Percentiles rank a stretch among this genome's conserved stretches.
Conservation (phyloP, 2,329 filamentous ascomycete species). For the Pseudogymnoascus sp. region DNA sequence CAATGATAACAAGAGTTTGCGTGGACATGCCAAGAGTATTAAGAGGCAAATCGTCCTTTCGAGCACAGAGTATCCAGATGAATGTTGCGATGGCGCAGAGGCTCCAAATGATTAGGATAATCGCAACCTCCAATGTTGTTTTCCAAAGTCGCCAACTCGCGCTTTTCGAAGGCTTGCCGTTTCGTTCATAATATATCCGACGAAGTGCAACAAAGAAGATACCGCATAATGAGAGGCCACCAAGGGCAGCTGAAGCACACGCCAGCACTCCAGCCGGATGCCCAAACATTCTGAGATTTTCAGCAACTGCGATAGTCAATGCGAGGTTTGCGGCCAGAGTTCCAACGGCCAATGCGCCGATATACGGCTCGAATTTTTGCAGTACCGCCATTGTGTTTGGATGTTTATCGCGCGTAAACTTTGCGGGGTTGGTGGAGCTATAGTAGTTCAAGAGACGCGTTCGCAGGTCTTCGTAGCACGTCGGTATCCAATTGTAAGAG, state of each 20-base stretch:
- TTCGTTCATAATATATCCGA: constrained; percentile 23
- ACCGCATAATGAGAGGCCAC: constrained; percentile 15
- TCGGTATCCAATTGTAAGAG: not conserved
- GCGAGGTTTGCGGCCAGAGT: constrained; percentile 23
- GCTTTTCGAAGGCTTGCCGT: constrained; percentile 21
- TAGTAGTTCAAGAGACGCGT: not conserved
- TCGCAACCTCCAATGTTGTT: constrained; percentile 23
- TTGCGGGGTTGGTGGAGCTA: not conserved
- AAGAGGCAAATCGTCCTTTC: constrained; percentile 16
- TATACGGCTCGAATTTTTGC: not conserved
- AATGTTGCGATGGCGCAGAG: constrained; percentile 21
- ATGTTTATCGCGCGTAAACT: not conserved
- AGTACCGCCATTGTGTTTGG: not conserved
- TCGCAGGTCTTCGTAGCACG: not conserved
- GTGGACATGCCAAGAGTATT: constrained; percentile 17
- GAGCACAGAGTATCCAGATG: constrained; percentile 19
- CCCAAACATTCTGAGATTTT: constrained; percentile 15
- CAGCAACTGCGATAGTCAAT: constrained; percentile 25
- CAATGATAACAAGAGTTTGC: constrained; percentile 18
- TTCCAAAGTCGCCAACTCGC: constrained; percentile 19
- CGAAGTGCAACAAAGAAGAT: constrained; percentile 20
- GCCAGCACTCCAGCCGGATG: constrained; percentile 15
- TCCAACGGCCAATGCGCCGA: constrained; percentile 23
- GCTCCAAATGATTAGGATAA: constrained; percentile 19
- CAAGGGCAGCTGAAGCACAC: constrained; percentile 22